Base-by-base conservation (phyloP, 2,329 filamentous ascomycete species). In the Penicillium griseofulvum region DNA sequence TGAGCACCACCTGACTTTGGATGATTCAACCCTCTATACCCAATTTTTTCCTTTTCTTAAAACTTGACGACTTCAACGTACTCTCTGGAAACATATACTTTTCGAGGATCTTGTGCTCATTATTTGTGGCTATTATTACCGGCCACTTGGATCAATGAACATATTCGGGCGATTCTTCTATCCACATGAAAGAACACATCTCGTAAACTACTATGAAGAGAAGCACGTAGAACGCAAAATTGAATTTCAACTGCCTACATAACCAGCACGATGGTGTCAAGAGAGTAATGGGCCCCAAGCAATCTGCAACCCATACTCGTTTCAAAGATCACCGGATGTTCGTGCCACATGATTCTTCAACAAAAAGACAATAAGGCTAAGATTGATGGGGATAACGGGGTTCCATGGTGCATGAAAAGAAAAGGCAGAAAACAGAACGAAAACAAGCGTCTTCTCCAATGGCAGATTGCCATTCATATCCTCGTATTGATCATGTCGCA, bases 11-110 rank as follows among this genome's bases (percentile, higher is more conserved):
- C 47, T 55, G 62, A 62, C 54, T 54, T 59, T 64, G 57, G 68
- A 74, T 71, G 68, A 72, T 74, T 74, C 71, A 73, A 74, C 72
- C 71, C 69, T 73, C 68, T 73, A 74, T 74, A 74, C 71, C 72
- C 71, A 60, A 58, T 51, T 59, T 64, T 64, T 58, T 61, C 58
- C 54, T 61, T 39, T 60, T 52, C 37, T 53, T 46, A 36, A 42
- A 60, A 61, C 59, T 64, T 69, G 60, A 65, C 62, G 62, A 64
- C 62, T 63, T 61, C 59, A 64, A 69, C 67, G 64, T 63, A 58
- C 60, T 55, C 49, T 62, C 59, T 49, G 28, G 55, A 54, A 56
- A 24, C 16, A 19, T 17, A 46, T 19, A 41, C 29, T 17, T 39
- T 19, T 39, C 41, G 45, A 51, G 29, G 38, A 47, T 42, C 24